phyloP scores from a whole-genome alignment of 1,284 basidiomycete species.

The Ceratobasidium sp. region DNA sequence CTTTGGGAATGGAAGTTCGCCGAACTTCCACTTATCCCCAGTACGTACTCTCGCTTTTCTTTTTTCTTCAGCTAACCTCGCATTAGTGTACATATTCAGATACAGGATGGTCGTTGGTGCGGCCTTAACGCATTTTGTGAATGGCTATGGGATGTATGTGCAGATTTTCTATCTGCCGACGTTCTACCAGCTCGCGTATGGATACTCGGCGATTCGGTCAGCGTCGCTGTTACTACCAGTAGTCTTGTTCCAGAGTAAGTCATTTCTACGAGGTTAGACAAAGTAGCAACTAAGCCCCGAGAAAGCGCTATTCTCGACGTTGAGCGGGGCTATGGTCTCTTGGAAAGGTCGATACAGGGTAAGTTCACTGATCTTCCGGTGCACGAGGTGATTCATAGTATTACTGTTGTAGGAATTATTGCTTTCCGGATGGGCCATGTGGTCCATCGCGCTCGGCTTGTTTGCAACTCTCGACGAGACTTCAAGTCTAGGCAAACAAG shows the following conservation, averaged over 20 bases:
- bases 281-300: not conserved
- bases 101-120: slow-evolving; percentile 50
- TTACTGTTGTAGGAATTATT: not conserved
- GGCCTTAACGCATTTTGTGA: slow-evolving; percentile 48
- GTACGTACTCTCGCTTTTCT: slow-evolving; percentile 36
- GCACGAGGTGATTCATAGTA: not conserved
- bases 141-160: slow-evolving; percentile 42
- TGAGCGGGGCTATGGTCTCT: slow-evolving; percentile 49
- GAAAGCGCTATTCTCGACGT: slow-evolving; percentile 41
- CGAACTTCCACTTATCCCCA: slow-evolving; percentile 49
- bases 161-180: slow-evolving; percentile 50
- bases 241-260: slow-evolving; percentile 49
- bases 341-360: slow-evolving; percentile 52
- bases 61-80: not conserved
- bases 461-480: slow-evolving; percentile 50
- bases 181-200: slow-evolving; percentile 55
- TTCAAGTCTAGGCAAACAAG: slow-evolving; percentile 49
- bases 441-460: slow-evolving; percentile 54
- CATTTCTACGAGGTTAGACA: not conserved
- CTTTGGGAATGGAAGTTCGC: slow-evolving; percentile 52
- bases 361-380: slow-evolving; percentile 46
- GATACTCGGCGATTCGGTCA: slow-evolving; percentile 53
- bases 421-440: slow-evolving; percentile 51
- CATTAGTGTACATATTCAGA: slow-evolving; percentile 52
- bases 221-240: slow-evolving; percentile 55